Evolutionary conservation across 2,329 filamentous ascomycete genomes (phyloP), one percentile per base, ranked within the genome.

Genomic region (Epichloe amarillans): DNA sequence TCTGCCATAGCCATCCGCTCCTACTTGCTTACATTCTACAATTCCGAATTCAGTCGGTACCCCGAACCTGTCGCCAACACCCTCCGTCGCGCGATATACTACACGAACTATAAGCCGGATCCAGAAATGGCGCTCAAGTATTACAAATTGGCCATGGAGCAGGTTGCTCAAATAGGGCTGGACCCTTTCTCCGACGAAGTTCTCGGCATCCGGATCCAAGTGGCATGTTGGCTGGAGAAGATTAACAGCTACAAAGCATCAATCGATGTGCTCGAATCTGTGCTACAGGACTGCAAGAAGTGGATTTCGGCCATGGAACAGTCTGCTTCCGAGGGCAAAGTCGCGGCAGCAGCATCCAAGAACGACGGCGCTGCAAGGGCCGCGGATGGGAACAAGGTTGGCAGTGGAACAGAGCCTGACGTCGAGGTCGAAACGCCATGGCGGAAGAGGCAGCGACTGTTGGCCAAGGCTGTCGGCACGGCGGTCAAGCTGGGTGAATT

Each of bases 161-260:
- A 84, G 48, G 88, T 88, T 52, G 72, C 82, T 47, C 82, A 88
- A 60, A 62, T 85, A 47, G 81, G 82, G 0, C 79, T 98, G 71
- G 88, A 97, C 62, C 88, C 87, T 0, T 94, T 90, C 64, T 90
- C 86, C 4, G 86, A 96, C 59, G 90, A 96, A 64, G 83, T 96
- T 36, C 75, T 96, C 58, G 93, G 93, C 8, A 82, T 97, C 49
- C 88, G 89, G 62, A 83, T 97, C 47, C 82, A 90, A 63, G 74
- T 95, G 8, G 82, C 88, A 1, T 76, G 77, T 10, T 82, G 95
- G 74, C 75, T 95, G 55, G 88, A 96, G 66, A 83, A 84, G 61
- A 79, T 87, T 15, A 76, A 82, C 35, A 79, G 84, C 59, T 82
- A 82, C 61, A 73, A 79, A 21, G 79, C 82, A 52, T 82, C 89